Base-by-base conservation (phyloP, 805 yeast species). In the Saturnispora dispora region DNA sequence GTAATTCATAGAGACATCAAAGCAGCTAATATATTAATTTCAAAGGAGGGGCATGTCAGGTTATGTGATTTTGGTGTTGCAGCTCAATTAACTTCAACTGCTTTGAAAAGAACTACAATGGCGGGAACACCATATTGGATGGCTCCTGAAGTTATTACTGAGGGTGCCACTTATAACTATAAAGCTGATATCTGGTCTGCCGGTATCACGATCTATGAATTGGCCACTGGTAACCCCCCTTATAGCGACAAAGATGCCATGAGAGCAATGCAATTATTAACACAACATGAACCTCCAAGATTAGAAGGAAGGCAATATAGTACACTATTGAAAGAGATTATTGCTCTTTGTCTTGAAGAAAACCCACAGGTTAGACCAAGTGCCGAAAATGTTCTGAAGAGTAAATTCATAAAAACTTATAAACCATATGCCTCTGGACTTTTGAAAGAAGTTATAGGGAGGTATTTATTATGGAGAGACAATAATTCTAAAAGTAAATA, bases 1-100 rank as follows among this genome's bases (percentile, higher is more conserved):
- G 93, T 95, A 22, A 93, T 93, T 33, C 99, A 93, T 66, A 77
- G 99, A 58, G 99, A 93, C 67, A 79, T 93, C 60, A 93, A 93
- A 67, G 96, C 98, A 1, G 99, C 99, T 0, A 93, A 93, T 64
- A 88, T 93, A 11, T 74, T 93, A 55, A 85, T 93, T 48, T 59
- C 63, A 32, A 87, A 86, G 58, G 95, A 87, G 46, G 99, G 99
- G 5, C 78, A 77, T 48, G 95, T 95, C 4, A 88, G 87, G 62
- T 75, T 93, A 44, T 91, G 98, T 74, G 99, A 93, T 67, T 93
- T 93, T 69, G 99, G 99, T 32, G 99, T 95, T 22, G 99, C 99
- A 0, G 97, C 97, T 1, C 91, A 88, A 63, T 71, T 90, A 43
- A 80, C 95, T 2, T 76, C 90, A 36, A 77, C 83, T 37, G 79